phyloP scores from a whole-genome alignment of 2,329 filamentous ascomycete species.

The Grosmannia serpens region DNA sequence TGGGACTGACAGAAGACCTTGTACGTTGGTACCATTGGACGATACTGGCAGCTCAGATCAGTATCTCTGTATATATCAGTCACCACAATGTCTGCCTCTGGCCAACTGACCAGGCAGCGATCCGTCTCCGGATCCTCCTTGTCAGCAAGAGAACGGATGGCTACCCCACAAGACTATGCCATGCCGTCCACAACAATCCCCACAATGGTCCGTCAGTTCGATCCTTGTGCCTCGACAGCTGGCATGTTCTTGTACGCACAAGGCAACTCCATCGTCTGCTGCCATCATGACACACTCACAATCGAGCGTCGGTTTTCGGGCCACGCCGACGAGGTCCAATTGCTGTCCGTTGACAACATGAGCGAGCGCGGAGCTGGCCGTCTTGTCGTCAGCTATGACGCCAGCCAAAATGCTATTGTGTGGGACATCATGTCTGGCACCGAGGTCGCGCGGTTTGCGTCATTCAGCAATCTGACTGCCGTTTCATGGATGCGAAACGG shows the following conservation, averaged over 20 bases:
- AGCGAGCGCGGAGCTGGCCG: constrained; percentile 78
- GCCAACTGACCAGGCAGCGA: constrained; percentile 44
- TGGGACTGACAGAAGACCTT: neutral
- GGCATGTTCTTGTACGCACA: constrained; percentile 85
- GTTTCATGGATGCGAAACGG: constrained; percentile 96
- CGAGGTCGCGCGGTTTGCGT: constrained; percentile 83
- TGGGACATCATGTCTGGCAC: constrained; percentile 93
- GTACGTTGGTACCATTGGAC: neutral
- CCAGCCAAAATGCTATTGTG: constrained; percentile 81
- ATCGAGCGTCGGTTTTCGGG: constrained; percentile 78
- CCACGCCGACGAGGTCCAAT: constrained; percentile 71
- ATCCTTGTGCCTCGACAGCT: constrained; percentile 82
- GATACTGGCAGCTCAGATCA: constrained; percentile 12
- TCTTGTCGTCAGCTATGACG: constrained; percentile 86
- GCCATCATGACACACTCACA: constrained; percentile 84
- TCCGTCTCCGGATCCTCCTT: constrained; percentile 46
- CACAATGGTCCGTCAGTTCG: constrained; percentile 49
- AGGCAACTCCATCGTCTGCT: constrained; percentile 69
- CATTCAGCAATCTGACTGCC: constrained; percentile 74
- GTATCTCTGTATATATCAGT: constrained; percentile 6
- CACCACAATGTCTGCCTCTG: constrained; percentile 44
- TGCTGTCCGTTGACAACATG: constrained; percentile 82
- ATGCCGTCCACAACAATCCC: constrained; percentile 38
- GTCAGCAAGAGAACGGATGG: constrained; percentile 18
- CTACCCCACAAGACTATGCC: constrained; percentile 35